Base-by-base conservation (phyloP, 169 alveolate species). In the Plasmodium yoelii region DNA sequence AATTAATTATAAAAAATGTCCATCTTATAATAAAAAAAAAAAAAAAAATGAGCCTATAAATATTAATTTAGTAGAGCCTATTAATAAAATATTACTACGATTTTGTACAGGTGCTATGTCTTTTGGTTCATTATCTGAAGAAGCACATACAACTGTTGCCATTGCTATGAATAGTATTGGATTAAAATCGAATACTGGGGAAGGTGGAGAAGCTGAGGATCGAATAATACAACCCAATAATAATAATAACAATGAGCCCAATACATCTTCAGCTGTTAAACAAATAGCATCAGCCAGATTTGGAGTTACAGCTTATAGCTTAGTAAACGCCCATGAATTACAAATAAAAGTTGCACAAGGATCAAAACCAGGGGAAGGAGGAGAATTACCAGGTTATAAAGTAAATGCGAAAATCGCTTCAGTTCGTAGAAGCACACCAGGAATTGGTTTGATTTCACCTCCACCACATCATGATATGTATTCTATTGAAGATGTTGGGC, bases 341-440 rank as follows among this genome's bases (percentile, higher is more conserved):
- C 94, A 93, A 91, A 93, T 93, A 63, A 94, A 93, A 74, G 91
- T 94, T 47, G 96, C 95, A 5, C 95, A 94, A 87, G 97, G 97
- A 60, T 94, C 97, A 7, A 94, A 94, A 80, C 97, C 97, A 13
- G 97, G 97, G 34, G 97, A 94, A 51, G 97, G 97, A 61, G 97
- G 97, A 24, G 95, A 94, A 87, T 90, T 94, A 49, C 97, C 97
- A n/a, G 97, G 97, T n/a, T 75, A 93, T 77, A 94, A 94, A 87
- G 97, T 94, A 18, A 88, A 90, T 59, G 95, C 94, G 18, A 92
- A 87, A 87, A 94, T 94, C 28, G 96, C 97, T 4, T 94, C 93
- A 47, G 88, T 90, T 28, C 93, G 97, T 47, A 88, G 93, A 63
- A 87, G 95, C 28, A 94, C 95, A 34, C 95, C 95, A 22, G 97